Evolutionary conservation across 2,329 filamentous ascomycete genomes (phyloP), one percentile per base, ranked within the genome.

Genomic region (Monosporascus sp.): DNA sequence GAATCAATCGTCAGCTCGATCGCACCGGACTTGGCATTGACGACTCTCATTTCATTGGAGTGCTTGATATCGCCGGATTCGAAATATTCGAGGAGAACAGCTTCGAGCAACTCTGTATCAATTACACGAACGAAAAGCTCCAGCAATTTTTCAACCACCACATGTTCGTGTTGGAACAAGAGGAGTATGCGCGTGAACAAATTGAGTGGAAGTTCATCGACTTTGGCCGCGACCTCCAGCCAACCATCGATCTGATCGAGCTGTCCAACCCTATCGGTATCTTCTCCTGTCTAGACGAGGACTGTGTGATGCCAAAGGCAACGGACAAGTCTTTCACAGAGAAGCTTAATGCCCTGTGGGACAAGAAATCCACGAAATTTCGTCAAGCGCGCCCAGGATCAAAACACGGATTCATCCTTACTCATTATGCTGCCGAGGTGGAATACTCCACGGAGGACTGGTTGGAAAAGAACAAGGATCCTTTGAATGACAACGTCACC

Each of bases 191-290:
- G 8, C 81, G 93, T 48, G 94, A 99, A 69, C 90, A 97, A 71
- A 99, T 99, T 62, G 94, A 99, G 73, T 99, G 94, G 94, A 91
- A 97, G 67, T 99, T 99, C 69, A 99, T 99, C 67, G 94, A 99
- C 71, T 99, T 99, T 68, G 94, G 94, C 19, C 91, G 92, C 57
- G 94, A 99, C 66, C 78, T 99, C 26, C 95, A 99, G 69, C 94
- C 94, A 0, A 99, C 94, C 0, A 99, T 99, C 62, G 94, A 99
- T 65, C 79, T 99, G 45, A 99, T 99, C 59, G 94, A 99, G 71
- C 72, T 99, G 36, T 83, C 94, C 0, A 99, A 99, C 62, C 94
- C 94, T 0, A 99, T 99, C 53, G 95, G 94, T 76, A 96, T 99
- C 64, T 99, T 99, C 71, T 97, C 94, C 0, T 99, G 95, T 66